Evolutionary conservation across 2,329 filamentous ascomycete genomes (phyloP).

Genomic region (Nothomitra cinnamomea): DNA sequence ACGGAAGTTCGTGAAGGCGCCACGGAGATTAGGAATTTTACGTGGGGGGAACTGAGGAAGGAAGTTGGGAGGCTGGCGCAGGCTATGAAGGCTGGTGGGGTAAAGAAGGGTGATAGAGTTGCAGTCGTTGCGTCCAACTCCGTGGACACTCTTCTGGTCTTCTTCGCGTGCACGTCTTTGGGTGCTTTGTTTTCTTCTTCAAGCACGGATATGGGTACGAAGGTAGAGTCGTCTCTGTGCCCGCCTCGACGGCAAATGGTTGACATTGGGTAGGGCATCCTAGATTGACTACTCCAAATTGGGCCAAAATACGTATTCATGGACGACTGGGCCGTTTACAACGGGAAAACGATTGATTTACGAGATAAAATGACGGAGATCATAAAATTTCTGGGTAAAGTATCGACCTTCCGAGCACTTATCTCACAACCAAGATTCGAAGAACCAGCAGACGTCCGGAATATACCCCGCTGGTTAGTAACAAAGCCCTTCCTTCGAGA

Average conservation of each 20-base stretch:
- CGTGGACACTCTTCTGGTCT: constrained; percentile 54
- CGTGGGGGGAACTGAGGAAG: constrained; percentile 48
- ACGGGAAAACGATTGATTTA: constrained; percentile 57
- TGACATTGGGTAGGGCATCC: constrained; percentile 32
- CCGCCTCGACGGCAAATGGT: background rate
- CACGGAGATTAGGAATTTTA: constrained; percentile 36
- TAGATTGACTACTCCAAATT: constrained; percentile 60
- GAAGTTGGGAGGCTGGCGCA: constrained; percentile 42
- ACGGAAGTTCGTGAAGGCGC: constrained; percentile 58
- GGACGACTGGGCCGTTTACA: constrained; percentile 66
- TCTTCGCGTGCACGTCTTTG: constrained; percentile 50
- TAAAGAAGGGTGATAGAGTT: constrained; percentile 55
- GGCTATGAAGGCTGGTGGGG: constrained; percentile 48
- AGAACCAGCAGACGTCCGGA: constrained; percentile 39
- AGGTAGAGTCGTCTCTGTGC: constrained; percentile 15
- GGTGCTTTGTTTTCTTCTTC: constrained; percentile 61
- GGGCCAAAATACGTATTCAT: constrained; percentile 68
- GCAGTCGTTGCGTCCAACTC: constrained; percentile 62
- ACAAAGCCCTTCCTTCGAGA: too few relatives aligned
- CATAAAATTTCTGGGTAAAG: constrained; percentile 41
- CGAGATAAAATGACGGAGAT: constrained; percentile 54
- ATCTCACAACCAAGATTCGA: constrained; percentile 51
- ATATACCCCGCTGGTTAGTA: constrained; percentile 25
- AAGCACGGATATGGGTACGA: constrained; percentile 70
- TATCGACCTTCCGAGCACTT: constrained; percentile 43